Evolutionary conservation across 2,329 filamentous ascomycete species (phyloP).

Genomic region (Apiospora arundinis): DNA sequence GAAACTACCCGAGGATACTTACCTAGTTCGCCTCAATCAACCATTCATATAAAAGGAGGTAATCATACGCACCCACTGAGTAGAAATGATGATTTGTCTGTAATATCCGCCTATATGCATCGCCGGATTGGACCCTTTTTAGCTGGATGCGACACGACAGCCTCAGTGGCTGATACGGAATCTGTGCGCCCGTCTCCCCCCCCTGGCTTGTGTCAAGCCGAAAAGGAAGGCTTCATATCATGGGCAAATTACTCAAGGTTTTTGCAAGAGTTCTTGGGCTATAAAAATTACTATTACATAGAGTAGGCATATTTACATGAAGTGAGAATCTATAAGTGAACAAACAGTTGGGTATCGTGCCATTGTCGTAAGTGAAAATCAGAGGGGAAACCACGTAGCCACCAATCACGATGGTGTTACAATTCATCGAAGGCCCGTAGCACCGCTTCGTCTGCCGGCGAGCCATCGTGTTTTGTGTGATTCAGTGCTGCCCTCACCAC

Average conservation of each 20-base stretch:
- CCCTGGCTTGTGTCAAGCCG: background rate
- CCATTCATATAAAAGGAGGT: background rate
- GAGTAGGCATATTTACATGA: background rate
- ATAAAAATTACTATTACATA: background rate
- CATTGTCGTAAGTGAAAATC: slow-evolving; percentile 17
- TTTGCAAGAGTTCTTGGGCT: too few species aligned
- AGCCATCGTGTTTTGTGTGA: slow-evolving; percentile 31
- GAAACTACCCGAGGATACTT: background rate
- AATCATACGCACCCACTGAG: background rate
- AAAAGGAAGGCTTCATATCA: background rate
- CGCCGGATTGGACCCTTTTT: background rate
- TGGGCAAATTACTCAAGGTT: background rate
- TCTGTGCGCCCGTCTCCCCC: background rate
- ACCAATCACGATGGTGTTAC: slow-evolving; percentile 27
- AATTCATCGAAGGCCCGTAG: slow-evolving; percentile 43
- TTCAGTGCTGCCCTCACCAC: slow-evolving; percentile 38
- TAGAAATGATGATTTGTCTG: background rate
- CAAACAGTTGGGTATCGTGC: slow-evolving; percentile 16
- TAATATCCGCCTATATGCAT: slow-evolving; percentile 2
- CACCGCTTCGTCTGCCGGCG: slow-evolving; percentile 33
- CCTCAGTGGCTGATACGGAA: background rate
- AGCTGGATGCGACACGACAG: background rate
- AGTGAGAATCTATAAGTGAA: background rate
- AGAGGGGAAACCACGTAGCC: slow-evolving; percentile 5
- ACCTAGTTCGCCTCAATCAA: background rate